Evolutionary conservation across 805 yeast species (phyloP), one percentile per base, ranked within the genome.

Genomic region (Metschnikowia matae): DNA sequence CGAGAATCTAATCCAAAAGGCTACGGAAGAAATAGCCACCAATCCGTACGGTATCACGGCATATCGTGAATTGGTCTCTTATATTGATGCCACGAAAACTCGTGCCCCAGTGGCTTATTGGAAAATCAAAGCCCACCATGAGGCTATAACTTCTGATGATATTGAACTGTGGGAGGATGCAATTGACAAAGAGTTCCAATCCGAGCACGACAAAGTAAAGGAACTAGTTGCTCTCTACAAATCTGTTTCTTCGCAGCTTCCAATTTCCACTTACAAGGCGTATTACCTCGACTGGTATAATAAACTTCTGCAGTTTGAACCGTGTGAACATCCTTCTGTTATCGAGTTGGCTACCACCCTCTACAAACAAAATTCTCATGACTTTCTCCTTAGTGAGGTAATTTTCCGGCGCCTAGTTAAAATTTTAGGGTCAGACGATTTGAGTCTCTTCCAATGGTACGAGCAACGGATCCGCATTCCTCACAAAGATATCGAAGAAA

Each of bases 401-500:
- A 44, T 70, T 2, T 68, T 73, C 64, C 41, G 53, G 5, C 34
- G 49, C 3, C 49, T 62, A 4, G 29, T 59, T 5, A 40, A 48
- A 5, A n/a, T 35, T 26, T 33, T 53, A 11, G 29, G 10, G 1
- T 46, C 44, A 26, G 51, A 45, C 11, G 47, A 46, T 48, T 55
- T n/a, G 53, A 64, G 35, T 61, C 61, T 14, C 43, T 42, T 15
- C 35, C 65, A 4, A 6, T 43, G 67, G 4, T 64, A 68, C 58
- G 46, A 66, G 4, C 55, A 63, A 26, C 60, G 79, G 37, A 57
- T 81, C 4, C 37, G 55, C 1, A 54, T 58, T 8, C 83, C 83
- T 0, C 82, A 78, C 59, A 49, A 57, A 1, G 55, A 62, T 2
- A 48, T 79, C 6, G 77, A 74, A 3, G 67, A 69, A 0, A 71